Conservation (phyloP, 805 yeast species). For the Metschnikowia cerradonensis region DNA sequence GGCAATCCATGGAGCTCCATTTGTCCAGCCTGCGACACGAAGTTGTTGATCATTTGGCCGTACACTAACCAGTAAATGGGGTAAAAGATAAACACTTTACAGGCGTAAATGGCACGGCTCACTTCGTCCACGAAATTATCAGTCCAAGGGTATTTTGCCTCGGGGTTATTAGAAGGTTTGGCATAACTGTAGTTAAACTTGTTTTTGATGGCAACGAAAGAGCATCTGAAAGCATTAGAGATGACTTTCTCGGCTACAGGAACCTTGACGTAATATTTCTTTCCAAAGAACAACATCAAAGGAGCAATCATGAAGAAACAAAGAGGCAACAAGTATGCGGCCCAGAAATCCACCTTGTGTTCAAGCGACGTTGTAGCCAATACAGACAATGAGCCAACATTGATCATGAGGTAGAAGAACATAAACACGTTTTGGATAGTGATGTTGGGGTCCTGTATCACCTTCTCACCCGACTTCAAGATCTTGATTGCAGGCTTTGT, state of each 20-base stretch:
- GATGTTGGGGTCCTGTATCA: slow-evolving; percentile 13
- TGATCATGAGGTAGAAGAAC: slow-evolving; percentile 16
- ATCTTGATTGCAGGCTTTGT: slow-evolving; percentile 33
- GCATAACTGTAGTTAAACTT: slow-evolving; percentile 11
- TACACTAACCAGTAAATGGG: slow-evolving; percentile 17
- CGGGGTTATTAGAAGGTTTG: slow-evolving; percentile 15
- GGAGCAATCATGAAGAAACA: slow-evolving; percentile 12
- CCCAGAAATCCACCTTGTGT: slow-evolving; percentile 13
- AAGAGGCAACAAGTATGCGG: slow-evolving; percentile 14
- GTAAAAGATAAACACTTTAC: slow-evolving; percentile 15
- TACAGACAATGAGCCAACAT: slow-evolving; percentile 14
- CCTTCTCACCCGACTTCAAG: slow-evolving; percentile 22
- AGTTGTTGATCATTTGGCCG: slow-evolving; percentile 15
- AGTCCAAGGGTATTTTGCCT: slow-evolving; percentile 10
- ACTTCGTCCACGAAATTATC: slow-evolving; percentile 15
- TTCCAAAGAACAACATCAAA: slow-evolving; percentile 9
- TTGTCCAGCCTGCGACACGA: slow-evolving; percentile 16
- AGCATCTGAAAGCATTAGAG: slow-evolving; percentile 9
- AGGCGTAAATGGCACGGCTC: slow-evolving; percentile 11
- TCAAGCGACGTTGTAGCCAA: slow-evolving; percentile 14
- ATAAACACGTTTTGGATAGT: slow-evolving; percentile 15
- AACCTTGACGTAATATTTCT: slow-evolving; percentile 9
- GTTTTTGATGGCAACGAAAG: slow-evolving; percentile 9
- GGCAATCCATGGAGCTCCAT: slow-evolving; percentile 17
- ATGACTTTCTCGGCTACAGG: slow-evolving; percentile 12